Evolutionary conservation across 768 basidiomycete species (phyloP).

Genomic region (Calocybe gangraenosa): DNA sequence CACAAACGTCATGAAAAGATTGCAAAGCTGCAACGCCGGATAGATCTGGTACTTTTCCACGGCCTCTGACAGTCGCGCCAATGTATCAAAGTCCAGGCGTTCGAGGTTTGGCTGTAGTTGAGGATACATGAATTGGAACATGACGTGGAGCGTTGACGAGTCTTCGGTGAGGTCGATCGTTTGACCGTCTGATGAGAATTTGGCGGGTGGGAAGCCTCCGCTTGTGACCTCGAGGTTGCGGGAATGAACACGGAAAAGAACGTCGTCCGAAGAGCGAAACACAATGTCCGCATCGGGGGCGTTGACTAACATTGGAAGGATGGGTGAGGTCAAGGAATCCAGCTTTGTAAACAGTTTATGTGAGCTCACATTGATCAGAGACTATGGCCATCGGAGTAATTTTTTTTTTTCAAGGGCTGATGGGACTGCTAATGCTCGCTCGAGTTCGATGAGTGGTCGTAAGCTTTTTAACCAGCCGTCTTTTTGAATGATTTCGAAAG

Average conservation of each 20-base stretch:
- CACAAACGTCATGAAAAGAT: slow-evolving; percentile 16
- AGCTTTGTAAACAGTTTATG: too few species aligned
- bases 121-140: slow-evolving; percentile 19
- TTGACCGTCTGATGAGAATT: slow-evolving; percentile 4
- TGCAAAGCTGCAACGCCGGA: slow-evolving; percentile 18
- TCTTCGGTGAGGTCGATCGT: slow-evolving; percentile 13
- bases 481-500: too few species aligned
- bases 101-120: slow-evolving; percentile 10
- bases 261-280: slow-evolving; percentile 19
- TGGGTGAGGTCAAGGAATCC: too few species aligned
- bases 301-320: too few species aligned
- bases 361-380: too few species aligned
- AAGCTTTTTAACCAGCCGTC: too few species aligned
- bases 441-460: too few species aligned
- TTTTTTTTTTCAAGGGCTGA: too few species aligned
- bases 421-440: too few species aligned
- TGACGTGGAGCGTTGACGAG: slow-evolving; percentile 12
- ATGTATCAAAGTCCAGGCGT: slow-evolving; percentile 3
- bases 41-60: slow-evolving; percentile 19
- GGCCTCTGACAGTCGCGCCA: slow-evolving; percentile 14
- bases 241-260: slow-evolving; percentile 19
- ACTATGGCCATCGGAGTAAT: too few species aligned
- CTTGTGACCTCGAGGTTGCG: slow-evolving; percentile 12
- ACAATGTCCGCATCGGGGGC: slow-evolving; percentile 18
- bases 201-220: slow-evolving; percentile 11